Conservation (phyloP, 179 eudicot genomes). For the Kewa caespitosa region DNA sequence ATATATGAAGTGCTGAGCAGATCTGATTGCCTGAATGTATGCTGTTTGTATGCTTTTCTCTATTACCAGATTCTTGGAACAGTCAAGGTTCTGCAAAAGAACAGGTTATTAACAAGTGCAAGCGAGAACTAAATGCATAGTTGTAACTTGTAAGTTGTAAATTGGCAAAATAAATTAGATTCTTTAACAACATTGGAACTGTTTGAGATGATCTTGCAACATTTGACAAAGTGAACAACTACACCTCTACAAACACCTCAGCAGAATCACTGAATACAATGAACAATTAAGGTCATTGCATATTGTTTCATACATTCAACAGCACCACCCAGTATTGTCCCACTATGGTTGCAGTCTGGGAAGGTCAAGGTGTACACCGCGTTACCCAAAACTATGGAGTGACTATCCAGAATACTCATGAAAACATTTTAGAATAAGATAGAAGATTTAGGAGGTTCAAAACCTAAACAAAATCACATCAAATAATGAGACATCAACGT, state of each 20-base stretch:
- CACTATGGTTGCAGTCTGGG: too few species aligned
- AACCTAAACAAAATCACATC: too few species aligned
- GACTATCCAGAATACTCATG: too few species aligned
- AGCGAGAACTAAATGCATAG: background rate
- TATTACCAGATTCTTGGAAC: conserved; percentile 77
- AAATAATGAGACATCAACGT: too few species aligned
- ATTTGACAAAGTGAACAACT: background rate
- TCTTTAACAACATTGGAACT: background rate
- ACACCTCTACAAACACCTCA: background rate
- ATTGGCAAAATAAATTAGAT: background rate
- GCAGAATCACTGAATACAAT: background rate
- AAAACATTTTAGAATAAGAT: too few species aligned
- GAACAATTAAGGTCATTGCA: background rate
- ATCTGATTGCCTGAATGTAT: conserved; percentile 89
- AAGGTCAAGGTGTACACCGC: too few species aligned
- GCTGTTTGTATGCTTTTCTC: conserved; percentile 94
- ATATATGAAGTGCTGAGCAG: conserved; percentile 86
- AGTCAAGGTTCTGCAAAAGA: conserved; percentile 66
- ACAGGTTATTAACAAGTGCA: conserved; percentile 13
- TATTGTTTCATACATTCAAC: background rate
- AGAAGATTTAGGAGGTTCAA: too few species aligned
- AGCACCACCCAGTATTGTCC: too few species aligned
- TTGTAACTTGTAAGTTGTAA: background rate
- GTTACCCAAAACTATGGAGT: too few species aligned
- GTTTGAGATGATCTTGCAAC: background rate